These are phyloP conservation scores for Tagetes patula DNA, from an alignment of 129 eudicot species.

Conservation along the genomic window DNA sequence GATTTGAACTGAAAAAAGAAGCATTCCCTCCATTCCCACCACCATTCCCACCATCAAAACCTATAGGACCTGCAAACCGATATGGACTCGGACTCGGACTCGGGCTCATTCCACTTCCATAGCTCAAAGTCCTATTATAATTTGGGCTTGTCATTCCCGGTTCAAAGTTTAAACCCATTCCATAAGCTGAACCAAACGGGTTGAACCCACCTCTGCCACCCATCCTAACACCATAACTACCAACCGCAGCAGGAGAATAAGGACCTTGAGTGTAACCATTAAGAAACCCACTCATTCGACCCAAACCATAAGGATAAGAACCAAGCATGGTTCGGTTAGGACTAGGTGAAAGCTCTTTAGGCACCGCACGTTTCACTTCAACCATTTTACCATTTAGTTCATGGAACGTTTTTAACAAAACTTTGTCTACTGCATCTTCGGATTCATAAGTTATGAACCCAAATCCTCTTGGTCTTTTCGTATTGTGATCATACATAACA, in stretches of 20 bases:
- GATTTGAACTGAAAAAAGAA: constrained; percentile 59
- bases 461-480: constrained; percentile 74
- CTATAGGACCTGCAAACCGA: constrained; percentile 47
- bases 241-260: constrained; percentile 43
- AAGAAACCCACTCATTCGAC: constrained; percentile 46
- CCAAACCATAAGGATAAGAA: constrained; percentile 49
- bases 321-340: constrained; percentile 48
- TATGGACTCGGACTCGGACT: constrained; percentile 50
- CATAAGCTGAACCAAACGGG: constrained; percentile 52
- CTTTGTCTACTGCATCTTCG: constrained; percentile 65
- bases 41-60: constrained; percentile 48
- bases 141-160: constrained; percentile 49
- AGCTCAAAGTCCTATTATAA: constrained; percentile 41
- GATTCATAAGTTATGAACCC: constrained; percentile 70
- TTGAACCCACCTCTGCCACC: constrained; percentile 52
- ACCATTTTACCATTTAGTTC: constrained; percentile 70
- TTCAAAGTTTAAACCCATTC: constrained; percentile 60
- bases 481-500: constrained; percentile 79
- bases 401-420: constrained; percentile 50
- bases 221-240: constrained; percentile 64
- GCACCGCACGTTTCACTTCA: constrained; percentile 72
- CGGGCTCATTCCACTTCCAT: constrained; percentile 47
- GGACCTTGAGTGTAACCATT: constrained; percentile 53
- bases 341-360: constrained; percentile 62
- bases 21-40: constrained; percentile 48